Base-by-base conservation (phyloP, 345 rosid genomes). In the Syzygium grande region DNA sequence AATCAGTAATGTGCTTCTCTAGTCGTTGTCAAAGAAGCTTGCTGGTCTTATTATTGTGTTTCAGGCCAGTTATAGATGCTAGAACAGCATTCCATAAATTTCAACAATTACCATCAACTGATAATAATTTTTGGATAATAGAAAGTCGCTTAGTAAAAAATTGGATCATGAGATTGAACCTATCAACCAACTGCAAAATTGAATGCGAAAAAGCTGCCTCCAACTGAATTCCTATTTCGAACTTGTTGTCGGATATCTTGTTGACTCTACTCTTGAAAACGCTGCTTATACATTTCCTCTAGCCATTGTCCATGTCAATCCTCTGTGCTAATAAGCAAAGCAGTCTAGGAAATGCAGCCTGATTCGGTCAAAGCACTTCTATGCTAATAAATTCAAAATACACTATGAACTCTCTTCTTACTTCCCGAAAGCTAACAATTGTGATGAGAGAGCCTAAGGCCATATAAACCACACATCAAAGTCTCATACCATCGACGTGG, bases 1-100 rank as follows among this genome's bases (percentile, higher is more conserved):
- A 96, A 52, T 93, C 97, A 89, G 98, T 97, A 95, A 87, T 84
- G 34, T 56, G 52, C 22, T 85, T 30, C 55, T 14, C 38, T 73
- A 5, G 38, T 73, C 23, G 49, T 34, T 10, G 49, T 73, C 46
- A 34, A 73, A 73, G 21, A 38, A 9, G 46, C 80, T 38, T 38
- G 80, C 49, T 73, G 19, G 46, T 34, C 25, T 73, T 73, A 34
- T 73, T 41, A 22, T 73, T 34, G 49, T 38, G 80, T 10, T 0
- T 34, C 41, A 73, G 49, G 49, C 80, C 80, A 19, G 80, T 73
- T 22, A 73, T 14, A 19, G 49, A 17, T 34, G 49, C 80, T 17
- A 73, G 25, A 73, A 73, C 80, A 34, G 49, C 80, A 73, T 34
- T 34, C 80, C 25, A 22, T 34, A 12, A 38, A 34, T 34, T 17